phyloP scores from a whole-genome alignment of 2,329 filamentous ascomycete genomes.

The Paecilomyces niveus region DNA sequence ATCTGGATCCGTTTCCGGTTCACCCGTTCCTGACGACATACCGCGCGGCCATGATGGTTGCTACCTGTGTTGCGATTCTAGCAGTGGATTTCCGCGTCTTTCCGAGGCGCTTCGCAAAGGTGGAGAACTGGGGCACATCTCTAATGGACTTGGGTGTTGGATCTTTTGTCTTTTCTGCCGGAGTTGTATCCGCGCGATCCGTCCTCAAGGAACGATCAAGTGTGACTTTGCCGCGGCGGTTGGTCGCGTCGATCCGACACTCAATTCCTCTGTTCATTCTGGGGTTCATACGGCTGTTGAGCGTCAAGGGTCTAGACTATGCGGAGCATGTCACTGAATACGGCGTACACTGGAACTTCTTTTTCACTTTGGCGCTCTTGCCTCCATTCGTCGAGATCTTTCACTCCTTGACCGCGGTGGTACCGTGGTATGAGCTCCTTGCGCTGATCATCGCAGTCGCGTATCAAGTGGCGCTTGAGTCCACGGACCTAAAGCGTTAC shows the following conservation, averaged over 20 bases:
- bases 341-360: conserved; percentile 99
- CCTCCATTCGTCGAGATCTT: conserved; percentile 84
- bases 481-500: conserved; percentile 70
- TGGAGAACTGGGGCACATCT: conserved; percentile 99
- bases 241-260: conserved; percentile 65
- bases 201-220: conserved; percentile 62
- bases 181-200: conserved; percentile 79
- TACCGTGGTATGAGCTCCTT: conserved; percentile 72
- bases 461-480: conserved; percentile 73
- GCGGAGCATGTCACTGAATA: conserved; percentile 97
- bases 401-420: conserved; percentile 60
- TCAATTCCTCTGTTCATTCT: conserved; percentile 75
- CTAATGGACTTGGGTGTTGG: conserved; percentile 97
- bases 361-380: conserved; percentile 86
- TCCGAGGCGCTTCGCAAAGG: conserved; percentile 90
- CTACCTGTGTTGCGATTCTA: conserved; percentile 86
- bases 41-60: conserved; percentile 81
- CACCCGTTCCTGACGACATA: conserved; percentile 93
- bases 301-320: conserved; percentile 89
- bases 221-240: conserved; percentile 44
- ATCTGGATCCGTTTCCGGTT: conserved; percentile 56
- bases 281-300: conserved; percentile 73
- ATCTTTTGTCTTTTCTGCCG: conserved; percentile 92
- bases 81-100: conserved; percentile 94
- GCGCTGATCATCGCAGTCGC: conserved; percentile 59